These are phyloP conservation scores for Kurtzmaniella quercitrusa DNA, from an alignment of 1,139 yeast genomes.

Conservation along the genomic window DNA sequence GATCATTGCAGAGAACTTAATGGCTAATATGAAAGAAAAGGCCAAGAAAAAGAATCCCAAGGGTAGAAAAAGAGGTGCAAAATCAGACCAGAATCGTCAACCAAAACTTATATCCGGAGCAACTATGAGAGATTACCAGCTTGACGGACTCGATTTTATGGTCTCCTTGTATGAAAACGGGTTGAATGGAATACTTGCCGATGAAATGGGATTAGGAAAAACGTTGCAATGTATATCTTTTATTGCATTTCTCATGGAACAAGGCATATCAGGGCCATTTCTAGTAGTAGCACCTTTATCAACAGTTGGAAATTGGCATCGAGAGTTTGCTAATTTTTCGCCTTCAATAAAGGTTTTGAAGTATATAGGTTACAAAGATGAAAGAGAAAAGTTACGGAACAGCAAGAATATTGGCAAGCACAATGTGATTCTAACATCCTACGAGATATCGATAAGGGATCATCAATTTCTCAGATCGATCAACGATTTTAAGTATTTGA, in stretches of 20 bases:
- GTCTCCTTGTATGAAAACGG: conserved; percentile 88
- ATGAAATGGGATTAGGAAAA: conserved; percentile 96
- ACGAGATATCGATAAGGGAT: conserved; percentile 76
- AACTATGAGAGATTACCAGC: conserved; percentile 71
- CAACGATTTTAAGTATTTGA: conserved; percentile 69
- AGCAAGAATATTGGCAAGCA: conserved; percentile 9
- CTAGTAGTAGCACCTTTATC: conserved; percentile 84
- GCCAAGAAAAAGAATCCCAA: conserved; percentile 11
- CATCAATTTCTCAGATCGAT: conserved; percentile 45
- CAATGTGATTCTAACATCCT: conserved; percentile 70
- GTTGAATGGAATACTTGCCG: conserved; percentile 89
- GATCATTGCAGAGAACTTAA: conserved; percentile 73
- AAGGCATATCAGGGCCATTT: conserved; percentile 81
- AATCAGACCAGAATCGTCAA: conserved; percentile 33
- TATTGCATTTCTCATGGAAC: conserved; percentile 70
- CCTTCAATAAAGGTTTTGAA: conserved; percentile 62
- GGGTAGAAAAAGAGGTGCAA: conserved; percentile 9
- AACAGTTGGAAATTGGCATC: conserved; percentile 80
- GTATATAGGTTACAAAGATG: conserved; percentile 62
- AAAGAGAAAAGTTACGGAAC: conserved; percentile 43
- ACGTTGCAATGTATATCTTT: conserved; percentile 84
- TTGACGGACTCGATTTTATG: conserved; percentile 90
- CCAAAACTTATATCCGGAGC: conserved; percentile 69
- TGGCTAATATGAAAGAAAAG: conserved; percentile 34
- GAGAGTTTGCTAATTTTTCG: conserved; percentile 68